Evolutionary conservation across 164 flowering plant species (phyloP), one percentile per base, ranked within the genome.

Genomic region (Tinospora cordifolia): DNA sequence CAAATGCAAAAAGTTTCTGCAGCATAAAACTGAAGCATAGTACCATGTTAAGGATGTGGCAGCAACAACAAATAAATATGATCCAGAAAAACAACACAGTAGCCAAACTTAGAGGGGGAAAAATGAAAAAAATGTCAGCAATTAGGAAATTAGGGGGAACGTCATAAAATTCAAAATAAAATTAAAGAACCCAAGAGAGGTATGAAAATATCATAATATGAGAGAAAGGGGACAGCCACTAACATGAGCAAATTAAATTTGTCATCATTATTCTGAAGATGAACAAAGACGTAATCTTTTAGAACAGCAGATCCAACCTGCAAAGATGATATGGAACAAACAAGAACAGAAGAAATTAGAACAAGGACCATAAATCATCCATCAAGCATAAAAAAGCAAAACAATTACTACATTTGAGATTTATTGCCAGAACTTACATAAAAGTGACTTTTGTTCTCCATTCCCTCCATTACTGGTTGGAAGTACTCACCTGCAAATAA

Each of bases 191-290:
- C 13, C 22, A 10, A 12, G 49, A 19, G 57, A 22, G 13, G 27
- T 24, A 44, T 12, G 10, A 68, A 19, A 0, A n/a, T 9, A 34
- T 21, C n/a, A 38, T 11, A 13, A 49, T 9, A 21, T 41, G 15
- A 57, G 27, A 71, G 39, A 49, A 63, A 39, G 65, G 67, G 71
- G 72, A 15, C n/a, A 71, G 39, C 1, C 40, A 62, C 96, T 81
- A 41, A 93, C 97, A 92, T 90, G 72, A 94, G 93, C 75, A 94
- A 81, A 83, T 88, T 87, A 79, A 87, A 94, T 77, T 94, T 94
- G 76, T 94, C 97, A 71, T 85, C 68, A 72, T 84, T 77, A 69
- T 79, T 75, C 66, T 75, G 81, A 57, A 94, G 93, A 79, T 94
- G 99, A 59, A 92, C 91, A 70, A 94, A 83, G 66, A 94, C 74